Evolutionary conservation across 352 stramenopile species (phyloP).

Genomic region (Phytophthora sp.): DNA sequence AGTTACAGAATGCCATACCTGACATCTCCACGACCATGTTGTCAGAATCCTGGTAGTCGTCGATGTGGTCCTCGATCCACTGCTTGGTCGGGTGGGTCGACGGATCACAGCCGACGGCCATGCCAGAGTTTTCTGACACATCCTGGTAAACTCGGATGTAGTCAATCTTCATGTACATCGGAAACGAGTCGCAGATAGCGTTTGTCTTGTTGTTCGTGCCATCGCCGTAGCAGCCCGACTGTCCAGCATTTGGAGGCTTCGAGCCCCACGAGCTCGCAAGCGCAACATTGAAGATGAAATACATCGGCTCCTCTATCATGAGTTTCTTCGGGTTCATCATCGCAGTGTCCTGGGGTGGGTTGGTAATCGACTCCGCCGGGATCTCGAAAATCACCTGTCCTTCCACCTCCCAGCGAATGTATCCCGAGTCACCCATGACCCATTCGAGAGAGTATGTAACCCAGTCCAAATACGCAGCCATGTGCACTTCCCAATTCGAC

Average conservation of each 20-base stretch:
- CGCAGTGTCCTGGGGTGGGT: constrained; percentile 45
- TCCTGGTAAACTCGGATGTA: constrained; percentile 63
- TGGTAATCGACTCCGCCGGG: constrained; percentile 52
- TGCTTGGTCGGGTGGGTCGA: constrained; percentile 43
- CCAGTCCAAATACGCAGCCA: constrained; percentile 81
- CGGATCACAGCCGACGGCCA: background rate
- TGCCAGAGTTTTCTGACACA: background rate
- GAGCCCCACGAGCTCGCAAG: constrained; percentile 83
- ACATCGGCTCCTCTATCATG: constrained; percentile 93
- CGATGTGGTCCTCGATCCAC: constrained; percentile 57
- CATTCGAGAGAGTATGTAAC: constrained; percentile 63
- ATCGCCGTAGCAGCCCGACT: constrained; percentile 37
- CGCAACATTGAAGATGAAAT: constrained; percentile 92
- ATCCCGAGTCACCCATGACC: constrained; percentile 50
- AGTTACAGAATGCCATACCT: constrained; percentile 39
- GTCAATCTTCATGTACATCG: constrained; percentile 76
- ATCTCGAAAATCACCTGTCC: constrained; percentile 90
- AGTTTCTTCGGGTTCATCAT: constrained; percentile 76
- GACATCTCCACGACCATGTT: constrained; percentile 45
- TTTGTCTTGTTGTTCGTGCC: constrained; percentile 30
- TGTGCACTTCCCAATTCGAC: constrained; percentile 82
- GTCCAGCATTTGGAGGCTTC: constrained; percentile 44
- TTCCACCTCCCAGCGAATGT: constrained; percentile 76
- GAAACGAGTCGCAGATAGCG: constrained; percentile 66
- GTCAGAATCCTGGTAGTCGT: constrained; percentile 40